phyloP scores from a whole-genome alignment of 2,329 filamentous ascomycete species.

The Leptographium flavum region DNA sequence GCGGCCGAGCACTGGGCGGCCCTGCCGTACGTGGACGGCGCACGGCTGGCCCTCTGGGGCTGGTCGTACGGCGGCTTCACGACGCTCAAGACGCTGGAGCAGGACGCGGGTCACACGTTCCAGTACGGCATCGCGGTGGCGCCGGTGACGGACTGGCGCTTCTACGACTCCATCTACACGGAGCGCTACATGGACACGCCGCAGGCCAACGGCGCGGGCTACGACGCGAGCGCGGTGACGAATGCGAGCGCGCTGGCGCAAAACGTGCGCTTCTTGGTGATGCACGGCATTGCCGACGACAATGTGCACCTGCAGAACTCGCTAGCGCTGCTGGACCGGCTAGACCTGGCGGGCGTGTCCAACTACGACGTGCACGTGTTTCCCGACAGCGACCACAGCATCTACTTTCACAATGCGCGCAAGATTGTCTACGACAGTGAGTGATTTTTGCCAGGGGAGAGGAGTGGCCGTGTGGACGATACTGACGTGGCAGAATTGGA shows the following conservation, averaged over 20 bases:
- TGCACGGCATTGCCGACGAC: constrained; percentile 94
- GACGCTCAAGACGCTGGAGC: constrained; percentile 87
- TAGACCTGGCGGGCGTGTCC: constrained; percentile 67
- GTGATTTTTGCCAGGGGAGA: constrained; percentile 22
- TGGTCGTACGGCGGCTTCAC: constrained; percentile 97
- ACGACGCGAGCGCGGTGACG: constrained; percentile 57
- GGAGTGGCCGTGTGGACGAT: background rate
- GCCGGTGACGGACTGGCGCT: constrained; percentile 95
- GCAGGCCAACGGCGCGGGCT: constrained; percentile 65
- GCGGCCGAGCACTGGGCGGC: constrained; percentile 72
- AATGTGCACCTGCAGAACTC: constrained; percentile 98
- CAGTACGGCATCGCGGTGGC: constrained; percentile 96
- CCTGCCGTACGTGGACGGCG: constrained; percentile 70
- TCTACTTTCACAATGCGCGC: constrained; percentile 89
- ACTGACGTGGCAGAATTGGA: constrained; percentile 48
- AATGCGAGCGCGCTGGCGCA: constrained; percentile 59
- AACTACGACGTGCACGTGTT: constrained; percentile 98
- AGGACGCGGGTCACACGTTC: constrained; percentile 79
- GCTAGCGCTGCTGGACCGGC: constrained; percentile 68
- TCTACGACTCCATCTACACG: constrained; percentile 88
- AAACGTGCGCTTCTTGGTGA: constrained; percentile 80
- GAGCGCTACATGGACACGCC: constrained; percentile 97
- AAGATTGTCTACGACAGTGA: constrained; percentile 83
- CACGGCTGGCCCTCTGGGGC: constrained; percentile 86
- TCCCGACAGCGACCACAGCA: constrained; percentile 89